Evolutionary conservation across 78 protist genomes (phyloP), one percentile per base, ranked within the genome.

Genomic region (Polysphondylium violaceum): DNA sequence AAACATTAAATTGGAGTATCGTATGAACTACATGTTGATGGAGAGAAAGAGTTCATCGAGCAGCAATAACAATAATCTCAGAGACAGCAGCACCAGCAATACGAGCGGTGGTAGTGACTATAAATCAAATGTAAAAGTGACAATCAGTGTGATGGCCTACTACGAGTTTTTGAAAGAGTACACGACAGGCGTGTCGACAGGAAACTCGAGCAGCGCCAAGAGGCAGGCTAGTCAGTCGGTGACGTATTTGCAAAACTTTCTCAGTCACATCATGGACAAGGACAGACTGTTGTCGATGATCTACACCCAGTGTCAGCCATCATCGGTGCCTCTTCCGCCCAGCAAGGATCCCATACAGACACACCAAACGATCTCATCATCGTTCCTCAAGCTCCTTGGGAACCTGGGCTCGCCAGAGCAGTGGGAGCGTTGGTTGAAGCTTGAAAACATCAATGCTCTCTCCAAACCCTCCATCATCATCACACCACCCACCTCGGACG

Each of bases 351-450:
- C 91, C 21, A 83, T 83, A 31, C 91, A 83, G 38, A 79, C 91
- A 21, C 76, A 71, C 43, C 58, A 83, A 12, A 83, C 91, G 1
- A 77, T 69, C 40, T 77, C 79, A 19, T 41, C 74, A 3, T 69
- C 79, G 27, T 83, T 83, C 55, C 65, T 83, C 8, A 83, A 83
- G 38, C 27, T 83, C 40, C 43, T 83, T 29, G 35, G 59, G 14
- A 60, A 67, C 33, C 77, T 83, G 7, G 91, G 91, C 21, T 44
- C 67, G 33, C 69, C 36, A 31, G 60, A 50, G 7, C 9, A 25
- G 8, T 83, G 91, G 91, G 91, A 83, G 40, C 67, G 63, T 33
- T 83, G 91, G 91, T 71, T 83, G 56, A 58, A 74, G 27, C 38
- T 63, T 14, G 91, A 83, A 27, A 35, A 67, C 0, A 47, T 83